Percentiles rank a stretch among this genome's conserved stretches.
These are phyloP conservation scores for Bonia amplexicaulis DNA, from an alignment of 176 grass and related monocot genomes.

Conservation along the genomic window DNA sequence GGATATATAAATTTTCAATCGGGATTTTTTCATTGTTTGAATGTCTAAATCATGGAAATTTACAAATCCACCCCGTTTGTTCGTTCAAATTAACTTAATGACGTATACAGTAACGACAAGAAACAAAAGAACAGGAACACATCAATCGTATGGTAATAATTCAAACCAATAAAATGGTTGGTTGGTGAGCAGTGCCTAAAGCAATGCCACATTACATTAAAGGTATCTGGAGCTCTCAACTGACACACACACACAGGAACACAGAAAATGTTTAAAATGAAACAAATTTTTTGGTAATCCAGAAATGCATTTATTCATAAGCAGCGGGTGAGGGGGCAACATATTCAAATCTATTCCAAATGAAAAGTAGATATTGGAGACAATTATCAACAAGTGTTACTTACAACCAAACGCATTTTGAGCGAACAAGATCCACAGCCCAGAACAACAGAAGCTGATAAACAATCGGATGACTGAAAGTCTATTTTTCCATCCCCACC, in stretches of 20 bases:
- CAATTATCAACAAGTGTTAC: constrained; percentile 20
- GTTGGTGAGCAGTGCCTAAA: neutral
- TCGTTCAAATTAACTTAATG: neutral
- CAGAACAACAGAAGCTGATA: constrained; percentile 35
- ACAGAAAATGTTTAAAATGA: neutral
- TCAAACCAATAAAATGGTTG: neutral
- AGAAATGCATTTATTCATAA: neutral
- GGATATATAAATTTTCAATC: neutral
- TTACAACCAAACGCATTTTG: constrained; percentile 32
- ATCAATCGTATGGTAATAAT: neutral
- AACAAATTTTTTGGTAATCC: neutral
- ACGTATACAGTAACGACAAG: neutral
- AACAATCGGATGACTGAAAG: neutral
- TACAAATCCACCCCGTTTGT: neutral
- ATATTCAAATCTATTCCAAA: neutral
- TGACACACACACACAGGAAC: neutral
- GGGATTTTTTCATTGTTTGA: neutral
- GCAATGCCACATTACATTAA: neutral
- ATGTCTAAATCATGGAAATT: neutral
- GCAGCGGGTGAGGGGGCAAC: neutral
- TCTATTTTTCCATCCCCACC: constrained; percentile 22
- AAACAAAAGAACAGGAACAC: neutral
- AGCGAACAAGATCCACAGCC: constrained; percentile 53
- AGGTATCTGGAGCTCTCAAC: neutral
- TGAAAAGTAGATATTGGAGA: neutral